These are phyloP conservation scores for Lepidium sativum DNA, from an alignment of 345 rosid species.

Conservation along the genomic window DNA sequence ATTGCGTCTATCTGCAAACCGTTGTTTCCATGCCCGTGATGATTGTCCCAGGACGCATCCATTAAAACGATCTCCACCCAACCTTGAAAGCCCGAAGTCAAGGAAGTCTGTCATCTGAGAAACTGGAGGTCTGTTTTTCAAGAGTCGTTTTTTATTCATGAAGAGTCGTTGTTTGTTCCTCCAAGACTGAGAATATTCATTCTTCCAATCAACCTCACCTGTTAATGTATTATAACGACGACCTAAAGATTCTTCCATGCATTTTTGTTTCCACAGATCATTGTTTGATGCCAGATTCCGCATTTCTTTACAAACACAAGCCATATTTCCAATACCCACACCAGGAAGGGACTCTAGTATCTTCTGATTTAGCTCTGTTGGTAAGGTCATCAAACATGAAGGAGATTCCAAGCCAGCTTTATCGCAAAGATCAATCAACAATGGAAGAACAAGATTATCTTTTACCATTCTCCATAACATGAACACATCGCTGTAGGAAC, in stretches of 20 bases:
- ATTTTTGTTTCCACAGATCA: conserved; percentile 58
- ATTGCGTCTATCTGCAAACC: no score
- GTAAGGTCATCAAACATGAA: conserved; percentile 47
- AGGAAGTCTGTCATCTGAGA: no score
- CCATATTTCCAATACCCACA: conserved; percentile 40
- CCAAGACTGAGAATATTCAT: no score
- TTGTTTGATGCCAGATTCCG: conserved; percentile 37
- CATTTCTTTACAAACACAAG: conserved; percentile 40
- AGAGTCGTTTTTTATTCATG: no score
- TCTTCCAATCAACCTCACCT: no score
- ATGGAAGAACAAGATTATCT: conserved; percentile 53
- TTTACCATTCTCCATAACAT: conserved; percentile 69
- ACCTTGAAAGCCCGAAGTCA: no score
- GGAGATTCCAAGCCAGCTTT: conserved; percentile 44
- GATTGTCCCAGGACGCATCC: no score
- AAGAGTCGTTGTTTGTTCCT: no score
- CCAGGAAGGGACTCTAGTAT: conserved; percentile 56
- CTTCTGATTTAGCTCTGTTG: conserved; percentile 57
- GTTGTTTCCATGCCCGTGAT: no score
- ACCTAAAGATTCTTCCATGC: conserved; percentile 22
- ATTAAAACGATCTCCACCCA: no score
- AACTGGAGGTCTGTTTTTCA: no score
- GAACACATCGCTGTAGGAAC: conserved; percentile 28
- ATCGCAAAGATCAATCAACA: conserved; percentile 49
- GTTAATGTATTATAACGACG: no score